These are phyloP conservation scores for Cladosporium oxysporum DNA, from an alignment of 2,329 filamentous ascomycete genomes.

Conservation along the genomic window DNA sequence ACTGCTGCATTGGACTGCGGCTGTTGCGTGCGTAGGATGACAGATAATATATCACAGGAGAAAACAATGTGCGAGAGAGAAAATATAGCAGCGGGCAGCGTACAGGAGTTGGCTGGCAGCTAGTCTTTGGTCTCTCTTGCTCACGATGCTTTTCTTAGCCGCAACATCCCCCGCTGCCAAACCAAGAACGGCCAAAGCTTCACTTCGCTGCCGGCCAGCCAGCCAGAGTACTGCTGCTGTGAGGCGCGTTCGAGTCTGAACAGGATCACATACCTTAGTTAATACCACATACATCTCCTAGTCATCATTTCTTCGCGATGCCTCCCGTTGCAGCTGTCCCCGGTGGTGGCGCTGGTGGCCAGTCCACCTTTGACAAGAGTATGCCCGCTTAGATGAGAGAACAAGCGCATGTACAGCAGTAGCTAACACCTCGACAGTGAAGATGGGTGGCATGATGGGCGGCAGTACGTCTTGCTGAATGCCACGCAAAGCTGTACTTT, in stretches of 20 bases:
- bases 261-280: constrained; percentile 2
- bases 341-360: constrained; percentile 48
- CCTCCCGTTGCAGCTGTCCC: constrained; percentile 32
- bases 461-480: constrained; percentile 68
- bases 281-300: background rate
- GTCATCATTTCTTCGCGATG: constrained; percentile 28
- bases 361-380: constrained; percentile 73
- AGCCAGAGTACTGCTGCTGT: background rate
- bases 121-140: background rate
- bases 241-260: background rate
- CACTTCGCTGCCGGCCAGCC: background rate
- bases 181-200: constrained; percentile 3
- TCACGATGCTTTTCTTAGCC: constrained; percentile 10
- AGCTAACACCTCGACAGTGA: constrained; percentile 60
- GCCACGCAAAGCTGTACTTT: background rate
- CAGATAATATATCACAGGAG: no score
- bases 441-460: constrained; percentile 99
- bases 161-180: constrained; percentile 10
- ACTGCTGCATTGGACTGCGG: constrained; percentile 9
- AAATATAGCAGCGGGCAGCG: background rate
- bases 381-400: constrained; percentile 35
- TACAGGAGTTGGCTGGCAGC: background rate
- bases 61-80: background rate
- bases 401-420: background rate
- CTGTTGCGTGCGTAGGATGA: background rate